Base-by-base conservation (phyloP, 768 basidiomycete genomes). In the Pleurotus tuoliensis region DNA sequence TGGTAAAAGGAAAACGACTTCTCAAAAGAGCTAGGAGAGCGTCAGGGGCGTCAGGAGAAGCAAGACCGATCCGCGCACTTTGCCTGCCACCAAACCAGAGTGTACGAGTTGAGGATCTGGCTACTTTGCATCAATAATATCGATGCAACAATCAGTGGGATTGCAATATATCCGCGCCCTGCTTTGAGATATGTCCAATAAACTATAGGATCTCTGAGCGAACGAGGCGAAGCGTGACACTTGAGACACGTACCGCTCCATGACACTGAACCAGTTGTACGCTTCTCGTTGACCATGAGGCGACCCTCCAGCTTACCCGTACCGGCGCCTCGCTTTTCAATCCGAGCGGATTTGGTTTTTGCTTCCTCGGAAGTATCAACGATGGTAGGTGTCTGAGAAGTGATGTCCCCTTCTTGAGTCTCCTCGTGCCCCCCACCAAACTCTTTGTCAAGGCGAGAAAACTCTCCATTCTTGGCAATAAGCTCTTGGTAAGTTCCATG, bases 1-100 rank as follows among this genome's bases (percentile, higher is more conserved):
- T 88, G 84, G 66, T 88, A 88, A 61, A 86, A 82, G 1, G 78
- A 79, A 59, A 81, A 80, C 1, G 79, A 65, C 7, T 71, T 71
- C 47, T 77, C 46, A 64, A 78, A 84, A 37, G 70, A 71, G 63
- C 78, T 84, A 51, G 22, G 48, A 25, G 8, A 34, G 30, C 8
- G 30, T 34, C 30, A 34, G 30, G 30, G 30, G 30, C 8, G 9
- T 11, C 11, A 3, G 3, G 30, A 11, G 30, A 11, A 4, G 30
- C 30, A 8, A 30, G 30, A 8, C 30, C 30, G 9, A 20, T 24
- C 16, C 0, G 70, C 78, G 53, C 46, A 83, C 82, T 86, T 77
- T 43, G 71, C 75, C 64, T 88, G 80, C 88, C 88, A 87, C 82
- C 83, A 89, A 15, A 88, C 82, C 13, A 90, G 71, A 47, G 83